Evolutionary conservation across 2,329 filamentous ascomycete species (phyloP), one percentile per base, ranked within the genome.

Genomic region (Cercospora nicotianae): DNA sequence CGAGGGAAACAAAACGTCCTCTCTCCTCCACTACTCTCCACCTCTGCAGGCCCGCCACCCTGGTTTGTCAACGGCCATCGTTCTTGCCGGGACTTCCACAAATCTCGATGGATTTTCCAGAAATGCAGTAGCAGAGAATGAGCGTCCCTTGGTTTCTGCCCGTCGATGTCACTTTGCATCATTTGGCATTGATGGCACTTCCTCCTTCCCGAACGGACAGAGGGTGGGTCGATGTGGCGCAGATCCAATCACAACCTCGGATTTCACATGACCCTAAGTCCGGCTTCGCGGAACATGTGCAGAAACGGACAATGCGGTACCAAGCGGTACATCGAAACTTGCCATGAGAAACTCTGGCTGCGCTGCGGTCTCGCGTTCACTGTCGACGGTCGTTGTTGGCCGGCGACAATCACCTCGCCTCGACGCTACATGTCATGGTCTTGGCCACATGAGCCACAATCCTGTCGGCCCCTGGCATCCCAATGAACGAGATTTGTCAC

Each of bases 141-240:
- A 23, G 48, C 48, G 9, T 53, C 48, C 48, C 48, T 53, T 53
- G 48, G 48, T 26, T 26, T 53, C 48, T 26, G 48, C 48, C 18
- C 48, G 10, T 26, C 31, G 33, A 62, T 62, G 60, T 62, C 60
- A 62, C 39, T 60, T 33, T 39, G 62, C 62, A 58, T 64, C 45
- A 55, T 48, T 48, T 23, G n/a, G 42, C n/a, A 48, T 48, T 48
- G 42, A 20, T 48, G 20, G 48, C 23, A 53, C 48, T 26, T 53
- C 48, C 48, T 53, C 48, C 48, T 33, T 42, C 33, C 48, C 48
- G 33, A 64, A 31, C 51, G 33, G 62, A 42, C 26, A 9, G 9
- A n/a, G 2, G 7, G 20, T 28, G 39, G 20, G 48, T 26, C 48
- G 23, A 28, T 16, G 48, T 53, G 48, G 48, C 48, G 48, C 48